Percentiles rank a stretch among this genome's conserved stretches.
phyloP scores from a whole-genome alignment of 2,329 filamentous ascomycete genomes.

The Clarireedia monteithiana region DNA sequence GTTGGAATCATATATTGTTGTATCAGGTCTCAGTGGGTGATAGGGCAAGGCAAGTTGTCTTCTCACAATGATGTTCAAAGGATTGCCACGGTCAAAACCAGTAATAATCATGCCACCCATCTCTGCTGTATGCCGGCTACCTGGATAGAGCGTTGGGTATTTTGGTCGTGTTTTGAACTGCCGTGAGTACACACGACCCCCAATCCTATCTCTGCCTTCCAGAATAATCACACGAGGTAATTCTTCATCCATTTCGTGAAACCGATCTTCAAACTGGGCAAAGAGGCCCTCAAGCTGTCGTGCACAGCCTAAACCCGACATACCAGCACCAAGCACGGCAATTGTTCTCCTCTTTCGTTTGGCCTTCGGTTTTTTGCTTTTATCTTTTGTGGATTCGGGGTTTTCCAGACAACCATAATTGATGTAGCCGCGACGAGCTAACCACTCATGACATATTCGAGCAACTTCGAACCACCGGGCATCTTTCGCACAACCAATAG shows the following conservation, averaged over 20 bases:
- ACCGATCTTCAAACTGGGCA: slow-evolving; percentile 65
- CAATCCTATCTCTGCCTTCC: slow-evolving; percentile 80
- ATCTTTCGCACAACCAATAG: slow-evolving; percentile 83
- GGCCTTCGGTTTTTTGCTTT: slow-evolving; percentile 30
- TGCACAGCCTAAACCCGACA: slow-evolving; percentile 86
- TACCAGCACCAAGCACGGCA: slow-evolving; percentile 85
- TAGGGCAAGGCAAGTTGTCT: slow-evolving; percentile 85
- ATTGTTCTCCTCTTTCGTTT: slow-evolving; percentile 60
- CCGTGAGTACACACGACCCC: slow-evolving; percentile 87
- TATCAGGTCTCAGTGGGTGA: slow-evolving; percentile 69
- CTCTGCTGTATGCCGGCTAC: slow-evolving; percentile 71
- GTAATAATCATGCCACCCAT: slow-evolving; percentile 99
- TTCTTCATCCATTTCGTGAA: slow-evolving; percentile 56
- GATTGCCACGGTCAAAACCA: slow-evolving; percentile 92
- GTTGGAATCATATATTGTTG: slow-evolving; percentile 82
- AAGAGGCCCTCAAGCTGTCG: slow-evolving; percentile 85
- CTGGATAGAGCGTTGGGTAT: slow-evolving; percentile 45
- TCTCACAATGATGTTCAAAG: slow-evolving; percentile 81
- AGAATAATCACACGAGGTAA: slow-evolving; percentile 71
- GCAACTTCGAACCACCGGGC: slow-evolving; percentile 83
- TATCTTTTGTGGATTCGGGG: slow-evolving; percentile 30
- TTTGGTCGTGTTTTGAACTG: slow-evolving; percentile 52
- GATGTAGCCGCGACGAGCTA: slow-evolving; percentile 85
- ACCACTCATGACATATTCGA: slow-evolving; percentile 85
- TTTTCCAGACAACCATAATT: slow-evolving; percentile 89